These are phyloP conservation scores for Allantophomopsis cytisporea DNA, from an alignment of 2,329 filamentous ascomycete species.

Conservation along the genomic window DNA sequence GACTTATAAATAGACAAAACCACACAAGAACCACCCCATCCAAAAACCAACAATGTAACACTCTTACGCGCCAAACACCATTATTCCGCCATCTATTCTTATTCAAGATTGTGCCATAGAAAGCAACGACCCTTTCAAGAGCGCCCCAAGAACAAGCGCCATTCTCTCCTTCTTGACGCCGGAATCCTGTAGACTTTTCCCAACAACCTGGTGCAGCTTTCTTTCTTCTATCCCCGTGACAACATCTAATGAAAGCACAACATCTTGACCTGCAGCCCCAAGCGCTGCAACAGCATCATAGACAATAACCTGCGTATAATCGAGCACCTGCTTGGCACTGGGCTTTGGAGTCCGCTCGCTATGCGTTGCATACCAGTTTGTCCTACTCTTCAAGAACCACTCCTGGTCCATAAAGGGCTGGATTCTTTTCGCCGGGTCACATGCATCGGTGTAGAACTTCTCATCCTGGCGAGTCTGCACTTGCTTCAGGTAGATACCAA, in stretches of 20 bases:
- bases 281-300: slow-evolving; percentile 16
- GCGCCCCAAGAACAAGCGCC: too few species aligned
- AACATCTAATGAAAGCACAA: slow-evolving; percentile 7
- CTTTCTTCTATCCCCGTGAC: background rate
- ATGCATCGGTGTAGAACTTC: slow-evolving; percentile 10
- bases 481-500: slow-evolving; percentile 10
- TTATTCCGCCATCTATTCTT: too few species aligned
- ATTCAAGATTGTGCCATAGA: too few species aligned
- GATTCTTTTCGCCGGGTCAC: slow-evolving; percentile 6
- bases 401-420: slow-evolving; percentile 9
- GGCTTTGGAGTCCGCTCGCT: slow-evolving; percentile 5
- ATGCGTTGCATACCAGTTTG: slow-evolving; percentile 7
- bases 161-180: too few species aligned
- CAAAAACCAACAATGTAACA: too few species aligned
- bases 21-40: too few species aligned
- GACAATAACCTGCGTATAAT: slow-evolving; percentile 10
- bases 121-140: too few species aligned
- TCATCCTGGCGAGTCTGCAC: slow-evolving; percentile 11
- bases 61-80: too few species aligned
- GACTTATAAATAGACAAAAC: too few species aligned
- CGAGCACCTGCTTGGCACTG: slow-evolving; percentile 8
- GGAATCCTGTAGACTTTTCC: too few species aligned
- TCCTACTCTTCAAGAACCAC: slow-evolving; percentile 12
- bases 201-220: too few species aligned
- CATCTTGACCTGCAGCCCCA: slow-evolving; percentile 11